Percentiles rank a stretch among this genome's conserved stretches.
Evolutionary conservation across 208 protist genomes (phyloP).

Genomic region (Acanthamoeba lugdunensis): DNA sequence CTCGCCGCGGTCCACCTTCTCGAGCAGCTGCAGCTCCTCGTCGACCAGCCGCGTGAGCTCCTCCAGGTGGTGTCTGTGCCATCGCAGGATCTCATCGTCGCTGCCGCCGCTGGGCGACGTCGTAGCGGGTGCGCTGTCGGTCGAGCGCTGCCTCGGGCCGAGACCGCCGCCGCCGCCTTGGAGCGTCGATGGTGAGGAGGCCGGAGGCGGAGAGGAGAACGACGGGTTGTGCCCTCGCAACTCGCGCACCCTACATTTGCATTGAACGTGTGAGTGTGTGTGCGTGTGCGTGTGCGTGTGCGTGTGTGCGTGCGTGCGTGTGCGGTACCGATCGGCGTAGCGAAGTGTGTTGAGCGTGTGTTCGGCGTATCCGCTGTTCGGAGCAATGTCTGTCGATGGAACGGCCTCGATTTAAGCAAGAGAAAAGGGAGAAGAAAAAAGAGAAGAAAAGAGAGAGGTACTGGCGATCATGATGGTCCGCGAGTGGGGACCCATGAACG

Average conservation of each 20-base stretch:
- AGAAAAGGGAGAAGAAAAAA: neutral
- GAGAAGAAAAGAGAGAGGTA: neutral
- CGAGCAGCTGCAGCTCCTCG: slow-evolving; percentile 93
- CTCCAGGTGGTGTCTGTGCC: slow-evolving; percentile 93
- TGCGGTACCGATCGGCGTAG: slow-evolving; percentile 93
- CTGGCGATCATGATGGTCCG: slow-evolving; percentile 96
- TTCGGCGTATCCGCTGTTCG: slow-evolving; percentile 91
- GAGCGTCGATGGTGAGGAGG: neutral
- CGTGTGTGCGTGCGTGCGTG: too few species aligned
- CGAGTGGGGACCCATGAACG: slow-evolving; percentile 95
- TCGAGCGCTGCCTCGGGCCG: neutral
- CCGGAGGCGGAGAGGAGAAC: neutral
- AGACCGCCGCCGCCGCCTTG: too few species aligned
- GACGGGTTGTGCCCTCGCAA: neutral
- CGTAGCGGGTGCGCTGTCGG: neutral
- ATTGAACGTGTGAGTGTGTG: neutral
- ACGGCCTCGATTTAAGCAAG: too few species aligned
- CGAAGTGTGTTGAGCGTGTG: slow-evolving; percentile 98
- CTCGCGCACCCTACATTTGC: slow-evolving; percentile 5
- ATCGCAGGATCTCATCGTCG: slow-evolving; percentile 91
- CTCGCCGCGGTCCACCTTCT: slow-evolving; percentile 89
- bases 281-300: neutral
- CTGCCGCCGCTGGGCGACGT: neutral
- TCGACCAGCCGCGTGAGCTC: slow-evolving; percentile 93
- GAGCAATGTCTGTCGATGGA: slow-evolving; percentile 88